Base-by-base conservation (phyloP, 2,329 filamentous ascomycete genomes). In the Aspergillus felis region DNA sequence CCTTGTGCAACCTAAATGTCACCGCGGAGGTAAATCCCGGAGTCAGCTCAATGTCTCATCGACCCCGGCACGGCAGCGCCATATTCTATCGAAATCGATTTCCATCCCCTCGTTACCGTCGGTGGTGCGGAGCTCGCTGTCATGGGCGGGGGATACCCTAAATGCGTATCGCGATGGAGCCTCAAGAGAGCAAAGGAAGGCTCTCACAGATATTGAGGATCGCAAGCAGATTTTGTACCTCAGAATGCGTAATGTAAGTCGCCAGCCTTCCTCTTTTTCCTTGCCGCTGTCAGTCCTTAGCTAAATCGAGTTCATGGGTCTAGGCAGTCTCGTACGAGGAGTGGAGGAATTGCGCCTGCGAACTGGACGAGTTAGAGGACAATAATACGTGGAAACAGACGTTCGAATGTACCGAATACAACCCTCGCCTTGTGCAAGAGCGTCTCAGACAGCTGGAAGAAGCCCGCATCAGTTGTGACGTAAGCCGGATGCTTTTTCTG, bases 351-450 rank as follows among this genome's bases (percentile, higher is more conserved):
- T 88, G 90, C 9, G 92, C 92, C 2, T 81, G 81, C 47, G 87
- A 92, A 68, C 83, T 97, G 47, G 92, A 97, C 69, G 72, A 81
- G 9, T 78, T 96, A 14, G 91, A 96, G 71, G 87, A 87, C 49
- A 91, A 93, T 68, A 87, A 93, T 63, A 76, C 79, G 28, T 96
- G 92, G 92, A 96, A 96, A 71, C 72, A 80, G 32, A 84, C 90
- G 52, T 75, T 83, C 8, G 80, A 84, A 52, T 85, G 82, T n/a
- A 78, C 82, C 50, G 87, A 92, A 64, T 94, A 92, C 72, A 85
- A 93, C 66, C 82, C 85, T 0, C 77, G 78, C 0, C 78, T 95
- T 8, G 84, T 97, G 46, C 80, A 87, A 61, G 78, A 82, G 32
- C 86, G 90, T n/a, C 77, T 95, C 47, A 77, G 80, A 54, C 85